Conservation (phyloP, 1,284 basidiomycete genomes). For the Xerocomus minutiporus region DNA sequence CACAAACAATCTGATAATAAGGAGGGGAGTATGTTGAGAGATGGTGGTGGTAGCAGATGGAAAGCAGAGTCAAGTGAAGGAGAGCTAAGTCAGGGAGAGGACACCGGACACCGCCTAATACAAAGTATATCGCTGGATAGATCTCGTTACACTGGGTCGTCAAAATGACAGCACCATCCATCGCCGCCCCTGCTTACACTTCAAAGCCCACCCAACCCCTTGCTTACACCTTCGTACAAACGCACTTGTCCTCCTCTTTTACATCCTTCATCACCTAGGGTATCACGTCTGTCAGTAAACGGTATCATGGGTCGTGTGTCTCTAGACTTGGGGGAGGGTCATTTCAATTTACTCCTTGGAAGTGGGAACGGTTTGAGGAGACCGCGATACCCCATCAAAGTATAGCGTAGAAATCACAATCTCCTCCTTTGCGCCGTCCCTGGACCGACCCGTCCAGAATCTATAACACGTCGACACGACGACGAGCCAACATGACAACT, state of each 20-base stretch:
- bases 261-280: conserved; percentile 37
- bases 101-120: conserved; percentile 32
- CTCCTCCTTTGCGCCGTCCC: conserved; percentile 5
- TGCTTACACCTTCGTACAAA: conserved; percentile 39
- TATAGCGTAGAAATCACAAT: conserved; percentile 24
- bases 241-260: conserved; percentile 65
- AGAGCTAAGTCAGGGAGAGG: conserved; percentile 10
- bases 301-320: conserved; percentile 22
- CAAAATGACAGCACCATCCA: conserved; percentile 12
- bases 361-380: conserved; percentile 22
- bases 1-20: conserved; percentile 7
- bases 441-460: conserved; percentile 14
- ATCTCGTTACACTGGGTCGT: conserved; percentile 16
- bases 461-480: conserved; percentile 13
- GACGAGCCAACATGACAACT: conserved; percentile 30
- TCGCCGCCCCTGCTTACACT: conserved; percentile 3
- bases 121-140: conserved; percentile 8
- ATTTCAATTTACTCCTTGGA: conserved; percentile 14
- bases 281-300: conserved; percentile 49
- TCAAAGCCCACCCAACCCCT: conserved; percentile 3
- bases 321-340: conserved; percentile 25
- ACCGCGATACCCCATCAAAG: conserved; percentile 34
- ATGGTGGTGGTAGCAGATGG: conserved; percentile 15
- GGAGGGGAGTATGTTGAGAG: conserved; percentile 10
- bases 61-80: conserved; percentile 15